These are phyloP conservation scores for Irineochytrium annulatum DNA, from an alignment of 192 early-diverging fungal species.

Conservation along the genomic window DNA sequence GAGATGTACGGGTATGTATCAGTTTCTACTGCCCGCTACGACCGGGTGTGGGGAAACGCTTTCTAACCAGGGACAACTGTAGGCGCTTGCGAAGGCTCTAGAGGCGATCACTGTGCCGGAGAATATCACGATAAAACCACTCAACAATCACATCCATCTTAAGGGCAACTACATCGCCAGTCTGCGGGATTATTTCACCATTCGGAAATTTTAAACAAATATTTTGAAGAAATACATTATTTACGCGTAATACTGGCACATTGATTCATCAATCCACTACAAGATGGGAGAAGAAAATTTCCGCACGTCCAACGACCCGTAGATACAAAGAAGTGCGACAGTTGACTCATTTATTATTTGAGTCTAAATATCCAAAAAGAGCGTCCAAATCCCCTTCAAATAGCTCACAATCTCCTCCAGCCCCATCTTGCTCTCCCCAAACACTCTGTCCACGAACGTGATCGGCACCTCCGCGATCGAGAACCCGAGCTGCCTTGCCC, in stretches of 20 bases:
- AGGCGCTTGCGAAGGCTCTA: conserved; percentile 31
- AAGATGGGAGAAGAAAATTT: no score
- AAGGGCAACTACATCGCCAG: conserved; percentile 32
- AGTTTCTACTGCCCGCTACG: no score
- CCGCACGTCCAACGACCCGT: no score
- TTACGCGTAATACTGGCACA: no score
- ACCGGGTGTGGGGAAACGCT: neutral
- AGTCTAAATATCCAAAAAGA: conserved; percentile 60
- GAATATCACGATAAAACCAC: conserved; percentile 12
- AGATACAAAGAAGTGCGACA: no score
- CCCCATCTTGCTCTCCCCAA: conserved; percentile 93
- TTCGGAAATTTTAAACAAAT: conserved; percentile 30
- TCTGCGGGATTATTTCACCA: conserved; percentile 32
- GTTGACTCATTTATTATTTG: no score
- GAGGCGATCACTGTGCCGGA: conserved; percentile 16
- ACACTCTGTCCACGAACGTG: conserved; percentile 98
- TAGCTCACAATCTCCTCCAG: conserved; percentile 92
- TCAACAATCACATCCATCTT: conserved; percentile 17
- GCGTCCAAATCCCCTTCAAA: conserved; percentile 80
- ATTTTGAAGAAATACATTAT: no score
- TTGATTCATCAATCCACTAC: no score
- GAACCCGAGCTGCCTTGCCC: conserved; percentile 85
- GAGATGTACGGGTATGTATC: conserved; percentile 23
- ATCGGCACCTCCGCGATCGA: conserved; percentile 89
- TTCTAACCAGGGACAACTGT: neutral